Percentiles rank a stretch among this genome's conserved stretches.
Evolutionary conservation across 768 basidiomycete genomes (phyloP).

Genomic region (Tulasnella sp.): DNA sequence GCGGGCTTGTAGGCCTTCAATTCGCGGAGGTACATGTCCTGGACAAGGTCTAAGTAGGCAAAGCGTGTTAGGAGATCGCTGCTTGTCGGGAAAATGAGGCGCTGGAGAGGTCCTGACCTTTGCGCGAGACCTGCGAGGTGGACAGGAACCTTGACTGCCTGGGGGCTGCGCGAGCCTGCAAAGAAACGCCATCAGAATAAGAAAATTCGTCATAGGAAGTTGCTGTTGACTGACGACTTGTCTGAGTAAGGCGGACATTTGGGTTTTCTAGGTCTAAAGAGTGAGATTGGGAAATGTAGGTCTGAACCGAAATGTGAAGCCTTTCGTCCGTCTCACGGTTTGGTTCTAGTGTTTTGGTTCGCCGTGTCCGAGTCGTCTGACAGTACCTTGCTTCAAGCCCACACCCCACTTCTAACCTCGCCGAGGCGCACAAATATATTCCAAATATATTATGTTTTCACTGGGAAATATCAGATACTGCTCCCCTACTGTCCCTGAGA

Average conservation of each 20-base stretch:
- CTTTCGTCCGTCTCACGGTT: neutral
- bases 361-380: neutral
- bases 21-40: constrained; percentile 88
- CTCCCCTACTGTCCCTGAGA: neutral
- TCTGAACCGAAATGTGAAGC: constrained; percentile 4
- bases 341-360: neutral
- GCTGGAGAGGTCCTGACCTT: neutral
- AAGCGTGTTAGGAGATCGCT: constrained; percentile 28
- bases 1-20: constrained; percentile 85
- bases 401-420: neutral
- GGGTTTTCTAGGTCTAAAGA: neutral
- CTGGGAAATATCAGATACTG: neutral
- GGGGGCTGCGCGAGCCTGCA: neutral
- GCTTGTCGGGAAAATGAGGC: neutral
- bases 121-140: neutral
- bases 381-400: neutral
- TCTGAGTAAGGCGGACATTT: neutral
- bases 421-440: neutral
- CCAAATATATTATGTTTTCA: neutral
- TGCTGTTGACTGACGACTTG: neutral
- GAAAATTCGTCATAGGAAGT: neutral
- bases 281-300: neutral
- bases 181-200: neutral
- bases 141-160: neutral
- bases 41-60: constrained; percentile 72